phyloP scores from a whole-genome alignment of 2,329 filamentous ascomycete genomes.

The Diplocarpon mali region DNA sequence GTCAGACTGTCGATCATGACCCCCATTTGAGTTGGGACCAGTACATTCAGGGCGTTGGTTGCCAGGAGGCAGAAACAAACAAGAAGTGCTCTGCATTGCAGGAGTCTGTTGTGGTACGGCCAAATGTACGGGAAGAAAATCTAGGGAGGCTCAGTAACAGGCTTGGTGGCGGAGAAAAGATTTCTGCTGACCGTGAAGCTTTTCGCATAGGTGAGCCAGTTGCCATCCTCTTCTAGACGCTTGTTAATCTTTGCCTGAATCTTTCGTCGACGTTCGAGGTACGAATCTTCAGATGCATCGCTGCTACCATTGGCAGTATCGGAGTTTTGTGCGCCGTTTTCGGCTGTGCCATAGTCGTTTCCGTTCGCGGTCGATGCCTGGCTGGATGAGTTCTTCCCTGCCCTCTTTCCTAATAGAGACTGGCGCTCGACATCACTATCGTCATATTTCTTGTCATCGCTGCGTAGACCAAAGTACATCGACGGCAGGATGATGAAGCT shows the following conservation, averaged over 20 bases:
- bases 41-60: constrained; percentile 61
- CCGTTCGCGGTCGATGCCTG: constrained; percentile 16
- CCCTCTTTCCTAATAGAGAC: constrained; percentile 40
- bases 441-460: constrained; percentile 23
- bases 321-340: constrained; percentile 10
- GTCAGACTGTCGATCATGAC: constrained; percentile 63
- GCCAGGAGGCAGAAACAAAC: constrained; percentile 58
- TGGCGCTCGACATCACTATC: constrained; percentile 45
- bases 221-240: constrained; percentile 61
- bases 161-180: constrained; percentile 10
- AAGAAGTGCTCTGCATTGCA: constrained; percentile 58
- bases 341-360: constrained; percentile 21
- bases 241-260: constrained; percentile 51
- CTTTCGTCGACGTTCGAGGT: constrained; percentile 41
- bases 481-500: constrained; percentile 29
- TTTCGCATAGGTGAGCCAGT: constrained; percentile 67
- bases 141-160: constrained; percentile 27
- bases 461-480: constrained; percentile 25
- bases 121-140: constrained; percentile 71
- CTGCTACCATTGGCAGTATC: constrained; percentile 14
- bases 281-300: constrained; percentile 40
- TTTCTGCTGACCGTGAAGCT: constrained; percentile 47
- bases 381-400: constrained; percentile 24
- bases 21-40: constrained; percentile 73
- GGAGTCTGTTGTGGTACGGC: constrained; percentile 52